A percentile compares a stretch with the other conserved stretches of the same genome.
These are phyloP conservation scores for Leccinum arenicola DNA, from an alignment of 768 basidiomycete species.

Conservation along the genomic window DNA sequence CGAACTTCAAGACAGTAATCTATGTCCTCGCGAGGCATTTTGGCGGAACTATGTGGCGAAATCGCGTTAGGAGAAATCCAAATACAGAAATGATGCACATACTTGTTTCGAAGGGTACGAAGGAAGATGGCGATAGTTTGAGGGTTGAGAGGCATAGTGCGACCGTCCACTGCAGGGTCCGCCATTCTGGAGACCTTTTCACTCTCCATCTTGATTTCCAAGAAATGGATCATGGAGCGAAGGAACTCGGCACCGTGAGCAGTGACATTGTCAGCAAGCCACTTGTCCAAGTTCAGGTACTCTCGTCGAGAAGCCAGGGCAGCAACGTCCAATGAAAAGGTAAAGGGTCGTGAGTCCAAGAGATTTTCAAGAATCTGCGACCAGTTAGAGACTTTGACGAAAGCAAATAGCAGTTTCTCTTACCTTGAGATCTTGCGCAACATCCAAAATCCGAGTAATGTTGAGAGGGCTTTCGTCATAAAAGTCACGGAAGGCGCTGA, in stretches of 20 bases:
- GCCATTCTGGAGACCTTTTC: constrained; percentile 77
- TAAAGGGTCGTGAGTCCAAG: constrained; percentile 83
- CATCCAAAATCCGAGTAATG: constrained; percentile 91
- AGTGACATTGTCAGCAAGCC: constrained; percentile 86
- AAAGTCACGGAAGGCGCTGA: constrained; percentile 86
- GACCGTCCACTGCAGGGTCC: constrained; percentile 72
- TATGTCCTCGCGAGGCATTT: constrained; percentile 76
- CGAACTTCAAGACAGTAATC: constrained; percentile 89
- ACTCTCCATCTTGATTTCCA: constrained; percentile 90
- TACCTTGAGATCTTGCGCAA: constrained; percentile 93
- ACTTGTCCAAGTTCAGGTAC: constrained; percentile 94
- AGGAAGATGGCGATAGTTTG: constrained; percentile 91
- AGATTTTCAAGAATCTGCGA: constrained; percentile 86
- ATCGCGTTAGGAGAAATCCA: constrained; percentile 3
- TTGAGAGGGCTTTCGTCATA: constrained; percentile 91
- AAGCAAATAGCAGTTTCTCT: constrained; percentile 20
- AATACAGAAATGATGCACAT: constrained; percentile 26
- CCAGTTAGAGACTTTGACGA: constrained; percentile 5
- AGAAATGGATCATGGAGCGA: constrained; percentile 80
- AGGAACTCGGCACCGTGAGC: constrained; percentile 84
- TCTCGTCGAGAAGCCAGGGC: constrained; percentile 90
- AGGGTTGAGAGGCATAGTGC: constrained; percentile 84
- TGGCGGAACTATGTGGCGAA: constrained; percentile 51
- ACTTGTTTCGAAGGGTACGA: constrained; percentile 84
- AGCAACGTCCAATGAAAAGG: constrained; percentile 91